Conservation (phyloP, 2,329 filamentous ascomycete genomes). For the Neofusicoccum kwambonambiense region DNA sequence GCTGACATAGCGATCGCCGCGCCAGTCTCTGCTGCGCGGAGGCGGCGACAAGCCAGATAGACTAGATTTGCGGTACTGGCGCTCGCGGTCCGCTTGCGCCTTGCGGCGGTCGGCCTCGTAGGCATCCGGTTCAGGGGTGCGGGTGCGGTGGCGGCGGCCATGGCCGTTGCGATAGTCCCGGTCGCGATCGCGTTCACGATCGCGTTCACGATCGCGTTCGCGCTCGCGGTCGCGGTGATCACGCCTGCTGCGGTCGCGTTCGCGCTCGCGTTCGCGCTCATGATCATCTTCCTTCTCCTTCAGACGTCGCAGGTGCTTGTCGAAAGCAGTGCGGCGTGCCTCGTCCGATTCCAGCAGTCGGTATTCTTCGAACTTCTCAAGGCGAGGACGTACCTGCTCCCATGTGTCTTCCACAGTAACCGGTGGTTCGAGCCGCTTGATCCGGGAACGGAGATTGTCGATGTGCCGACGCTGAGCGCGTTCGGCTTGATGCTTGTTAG, state of each 20-base stretch:
- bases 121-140: constrained; percentile 86
- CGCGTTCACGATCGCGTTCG: constrained; percentile 56
- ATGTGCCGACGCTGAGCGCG: constrained; percentile 81
- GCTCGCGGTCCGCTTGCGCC: constrained; percentile 89
- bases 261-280: constrained; percentile 63
- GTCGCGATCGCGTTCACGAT: constrained; percentile 48
- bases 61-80: constrained; percentile 82
- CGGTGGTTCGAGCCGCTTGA: constrained; percentile 88
- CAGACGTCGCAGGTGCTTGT: constrained; percentile 87
- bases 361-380: constrained; percentile 82
- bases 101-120: constrained; percentile 95
- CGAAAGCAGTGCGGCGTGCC: constrained; percentile 77
- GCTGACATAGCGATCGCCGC: constrained; percentile 34
- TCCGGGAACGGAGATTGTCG: constrained; percentile 78
- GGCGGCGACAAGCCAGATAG: constrained; percentile 61
- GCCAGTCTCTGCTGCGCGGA: constrained; percentile 41
- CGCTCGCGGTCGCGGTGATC: constrained; percentile 47
- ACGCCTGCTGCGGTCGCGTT: constrained; percentile 48
- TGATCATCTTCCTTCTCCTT: constrained; percentile 84
- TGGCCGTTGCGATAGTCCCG: constrained; percentile 44
- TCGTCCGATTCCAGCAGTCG: constrained; percentile 80
- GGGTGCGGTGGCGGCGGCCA: constrained; percentile 57
- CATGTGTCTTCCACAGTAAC: constrained; percentile 77
- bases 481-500: constrained; percentile 78
- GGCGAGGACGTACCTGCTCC: constrained; percentile 78